A percentile compares a stretch with the other conserved stretches of the same genome.
phyloP scores from a whole-genome alignment of 192 early-diverging fungal species.

The Jimgerdemannia lactiflua region DNA sequence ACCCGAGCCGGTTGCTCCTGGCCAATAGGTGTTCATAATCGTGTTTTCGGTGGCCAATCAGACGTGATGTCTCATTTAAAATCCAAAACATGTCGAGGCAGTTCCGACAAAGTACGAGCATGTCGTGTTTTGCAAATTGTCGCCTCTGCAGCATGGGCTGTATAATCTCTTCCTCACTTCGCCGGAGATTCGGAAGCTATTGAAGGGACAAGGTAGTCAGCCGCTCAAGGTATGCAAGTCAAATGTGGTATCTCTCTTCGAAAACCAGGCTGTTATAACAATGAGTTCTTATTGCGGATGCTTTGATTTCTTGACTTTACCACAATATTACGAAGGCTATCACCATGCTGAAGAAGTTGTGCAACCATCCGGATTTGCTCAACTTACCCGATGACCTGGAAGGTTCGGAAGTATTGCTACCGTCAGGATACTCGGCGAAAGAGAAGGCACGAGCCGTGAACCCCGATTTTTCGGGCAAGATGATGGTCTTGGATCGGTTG shows the following conservation, averaged over 20 bases:
- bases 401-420: conserved; percentile 57
- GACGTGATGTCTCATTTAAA: no score
- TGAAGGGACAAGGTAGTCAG: conserved; percentile 73
- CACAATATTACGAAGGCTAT: conserved; percentile 55
- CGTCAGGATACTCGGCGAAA: conserved; percentile 45
- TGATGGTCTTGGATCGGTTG: conserved; percentile 71
- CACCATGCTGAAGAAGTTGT: conserved; percentile 91
- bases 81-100: conserved; percentile 14
- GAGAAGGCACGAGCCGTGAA: conserved; percentile 30
- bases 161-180: conserved; percentile 80
- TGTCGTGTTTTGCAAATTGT: conserved; percentile 92
- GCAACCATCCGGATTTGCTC: conserved; percentile 94
- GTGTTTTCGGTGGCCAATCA: no score
- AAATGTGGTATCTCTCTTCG: not conserved
- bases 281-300: not conserved
- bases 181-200: conserved; percentile 65
- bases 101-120: conserved; percentile 98
- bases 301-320: no score
- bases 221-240: conserved; percentile 56
- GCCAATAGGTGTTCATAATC: conserved; percentile 3
- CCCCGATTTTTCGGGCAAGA: conserved; percentile 87
- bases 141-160: conserved; percentile 70
- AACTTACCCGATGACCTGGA: conserved; percentile 58
- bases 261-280: not conserved
- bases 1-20: not conserved